A percentile compares a stretch with the other conserved stretches of the same genome.
Evolutionary conservation across 129 eudicot genomes (phyloP).

Genomic region (Solidago caesia): DNA sequence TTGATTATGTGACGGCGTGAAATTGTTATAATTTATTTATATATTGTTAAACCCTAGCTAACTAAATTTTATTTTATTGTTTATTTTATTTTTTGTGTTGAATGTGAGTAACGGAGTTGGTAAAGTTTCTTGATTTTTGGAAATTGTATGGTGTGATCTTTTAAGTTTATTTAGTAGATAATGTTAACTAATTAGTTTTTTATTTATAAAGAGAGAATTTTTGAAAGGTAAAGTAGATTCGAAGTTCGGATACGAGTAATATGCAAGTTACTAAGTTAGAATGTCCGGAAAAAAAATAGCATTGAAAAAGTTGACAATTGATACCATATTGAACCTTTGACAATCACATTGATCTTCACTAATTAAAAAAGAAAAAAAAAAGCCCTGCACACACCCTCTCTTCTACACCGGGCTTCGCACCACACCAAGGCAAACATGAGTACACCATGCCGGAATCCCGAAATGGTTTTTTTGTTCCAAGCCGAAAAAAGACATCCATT

Average conservation of each 20-base stretch:
- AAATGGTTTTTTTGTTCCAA: no score
- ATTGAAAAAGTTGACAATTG: no score
- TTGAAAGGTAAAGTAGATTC: not conserved
- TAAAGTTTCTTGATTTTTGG: not conserved
- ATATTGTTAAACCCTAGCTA: constrained; percentile 30
- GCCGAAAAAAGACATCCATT: no score
- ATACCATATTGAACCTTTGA: no score
- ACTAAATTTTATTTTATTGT: not conserved
- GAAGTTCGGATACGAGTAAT: not conserved
- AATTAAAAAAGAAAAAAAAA: no score
- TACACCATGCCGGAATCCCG: no score
- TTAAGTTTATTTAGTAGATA: not conserved
- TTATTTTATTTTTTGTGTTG: not conserved
- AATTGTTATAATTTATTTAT: not conserved
- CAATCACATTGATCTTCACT: no score
- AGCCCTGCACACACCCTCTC: no score
- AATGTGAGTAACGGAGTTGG: not conserved
- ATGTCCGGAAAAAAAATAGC: no score
- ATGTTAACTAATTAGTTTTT: not conserved
- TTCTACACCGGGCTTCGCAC: no score
- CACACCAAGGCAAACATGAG: no score
- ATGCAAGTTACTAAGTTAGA: not conserved
- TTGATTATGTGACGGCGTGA: not conserved
- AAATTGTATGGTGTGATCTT: constrained; percentile 12
- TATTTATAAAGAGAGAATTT: not conserved